phyloP scores from a whole-genome alignment of 257 asterid genomes.

The Gentiana dahurica region DNA sequence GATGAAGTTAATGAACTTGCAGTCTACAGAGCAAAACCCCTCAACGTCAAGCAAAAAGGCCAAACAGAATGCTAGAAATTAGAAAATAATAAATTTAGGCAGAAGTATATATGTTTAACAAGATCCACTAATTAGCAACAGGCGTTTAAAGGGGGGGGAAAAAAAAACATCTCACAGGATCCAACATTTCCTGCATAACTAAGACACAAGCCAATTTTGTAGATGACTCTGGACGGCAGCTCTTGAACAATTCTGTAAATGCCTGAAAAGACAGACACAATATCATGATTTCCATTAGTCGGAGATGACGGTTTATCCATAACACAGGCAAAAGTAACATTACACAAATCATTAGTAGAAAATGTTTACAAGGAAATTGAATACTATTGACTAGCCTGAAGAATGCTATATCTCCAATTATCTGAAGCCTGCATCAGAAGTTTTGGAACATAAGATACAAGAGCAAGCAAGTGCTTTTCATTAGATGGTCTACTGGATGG shows the following conservation, averaged over 20 bases:
- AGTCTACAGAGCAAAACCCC: background rate
- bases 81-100: background rate
- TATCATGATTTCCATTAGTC: background rate
- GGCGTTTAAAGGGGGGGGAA: background rate
- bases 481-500: constrained; percentile 35
- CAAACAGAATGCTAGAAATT: background rate
- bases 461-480: constrained; percentile 61
- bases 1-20: background rate
- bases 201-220: constrained; percentile 75
- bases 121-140: background rate
- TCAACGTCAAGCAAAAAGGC: background rate
- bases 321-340: background rate
- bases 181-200: constrained; percentile 58
- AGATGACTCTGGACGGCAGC: constrained; percentile 47
- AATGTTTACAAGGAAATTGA: background rate
- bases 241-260: constrained; percentile 53
- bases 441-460: constrained; percentile 63
- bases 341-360: background rate
- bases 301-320: background rate
- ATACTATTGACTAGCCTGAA: constrained; percentile 41
- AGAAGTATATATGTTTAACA: background rate
- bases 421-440: constrained; percentile 39
- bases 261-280: constrained; percentile 39
- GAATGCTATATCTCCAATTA: constrained; percentile 62
- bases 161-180: constrained; percentile 50